phyloP scores from a whole-genome alignment of 345 rosid species.

The Schrenkiella parvula region DNA sequence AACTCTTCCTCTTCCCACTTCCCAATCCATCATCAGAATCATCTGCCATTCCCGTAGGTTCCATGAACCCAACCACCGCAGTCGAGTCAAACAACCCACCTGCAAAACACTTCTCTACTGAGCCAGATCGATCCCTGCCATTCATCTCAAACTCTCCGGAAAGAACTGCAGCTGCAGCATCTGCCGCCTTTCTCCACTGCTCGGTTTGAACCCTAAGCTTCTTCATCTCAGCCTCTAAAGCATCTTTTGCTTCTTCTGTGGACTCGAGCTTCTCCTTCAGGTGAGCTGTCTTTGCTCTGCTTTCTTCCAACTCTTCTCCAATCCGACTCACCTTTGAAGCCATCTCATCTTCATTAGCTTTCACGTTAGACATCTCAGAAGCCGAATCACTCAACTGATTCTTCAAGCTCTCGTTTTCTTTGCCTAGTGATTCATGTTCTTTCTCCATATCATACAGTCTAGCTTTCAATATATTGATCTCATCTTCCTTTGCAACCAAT shows the following conservation, averaged over 20 bases:
- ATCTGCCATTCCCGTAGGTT: constrained; percentile 59
- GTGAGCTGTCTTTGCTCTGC: constrained; percentile 41
- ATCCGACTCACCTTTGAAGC: constrained; percentile 38
- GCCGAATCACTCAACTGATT: constrained; percentile 49
- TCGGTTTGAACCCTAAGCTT: constrained; percentile 82
- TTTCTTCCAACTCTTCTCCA: constrained; percentile 58
- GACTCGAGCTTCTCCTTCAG: constrained; percentile 52
- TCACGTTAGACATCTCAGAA: constrained; percentile 32
- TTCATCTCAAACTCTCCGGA: constrained; percentile 62
- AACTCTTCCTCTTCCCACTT: constrained; percentile 65
- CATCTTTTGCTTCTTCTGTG: constrained; percentile 51
- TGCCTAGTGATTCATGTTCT: constrained; percentile 40
- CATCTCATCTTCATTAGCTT: constrained; percentile 51
- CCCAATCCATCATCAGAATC: constrained; percentile 61
- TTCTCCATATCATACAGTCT: constrained; percentile 58
- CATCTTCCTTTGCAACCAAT: constrained; percentile 46
- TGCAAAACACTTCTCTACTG: constrained; percentile 63
- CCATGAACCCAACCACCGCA: constrained; percentile 43
- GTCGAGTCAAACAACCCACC: constrained; percentile 48
- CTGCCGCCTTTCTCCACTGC: constrained; percentile 96
- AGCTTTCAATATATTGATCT: constrained; percentile 50
- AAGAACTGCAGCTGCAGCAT: constrained; percentile 88
- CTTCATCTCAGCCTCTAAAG: constrained; percentile 75
- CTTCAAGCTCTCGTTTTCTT: constrained; percentile 56
- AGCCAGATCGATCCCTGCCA: constrained; percentile 62